These are phyloP conservation scores for Medicago ruthenica DNA, from an alignment of 306 rosid genomes.

Conservation along the genomic window DNA sequence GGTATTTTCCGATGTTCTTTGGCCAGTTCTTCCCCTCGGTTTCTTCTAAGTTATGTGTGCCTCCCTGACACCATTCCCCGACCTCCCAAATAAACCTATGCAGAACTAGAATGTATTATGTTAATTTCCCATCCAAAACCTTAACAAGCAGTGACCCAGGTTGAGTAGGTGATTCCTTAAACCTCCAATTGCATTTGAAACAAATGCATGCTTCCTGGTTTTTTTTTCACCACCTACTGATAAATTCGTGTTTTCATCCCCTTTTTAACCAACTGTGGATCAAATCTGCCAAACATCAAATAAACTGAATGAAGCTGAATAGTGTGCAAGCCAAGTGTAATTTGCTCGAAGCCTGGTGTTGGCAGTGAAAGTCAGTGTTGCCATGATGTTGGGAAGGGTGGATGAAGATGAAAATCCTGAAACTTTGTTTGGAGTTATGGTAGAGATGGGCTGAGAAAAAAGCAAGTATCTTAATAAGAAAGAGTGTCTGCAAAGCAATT, in stretches of 20 bases:
- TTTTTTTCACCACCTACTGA: background rate
- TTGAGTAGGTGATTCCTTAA: background rate
- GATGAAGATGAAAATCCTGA: background rate
- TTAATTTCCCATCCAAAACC: background rate
- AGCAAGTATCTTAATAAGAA: background rate
- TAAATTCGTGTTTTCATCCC: background rate
- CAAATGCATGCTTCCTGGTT: slow-evolving; percentile 1
- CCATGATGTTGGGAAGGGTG: background rate
- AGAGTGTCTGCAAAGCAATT: background rate
- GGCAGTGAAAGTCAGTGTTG: background rate
- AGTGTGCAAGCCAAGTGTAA: slow-evolving; percentile 3
- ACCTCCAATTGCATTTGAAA: background rate
- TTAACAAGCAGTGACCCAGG: background rate
- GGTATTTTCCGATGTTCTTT: background rate
- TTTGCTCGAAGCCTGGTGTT: background rate
- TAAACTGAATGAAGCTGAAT: background rate
- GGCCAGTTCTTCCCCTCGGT: background rate
- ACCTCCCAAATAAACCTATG: background rate
- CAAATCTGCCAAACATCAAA: background rate
- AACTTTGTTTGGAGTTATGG: slow-evolving; percentile 10
- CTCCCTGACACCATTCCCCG: background rate
- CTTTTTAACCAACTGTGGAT: background rate
- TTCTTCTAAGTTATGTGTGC: background rate
- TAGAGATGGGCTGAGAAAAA: background rate
- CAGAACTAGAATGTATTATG: background rate